Evolutionary conservation across 257 asterid genomes (phyloP).

Genomic region (Salvia rosmarinus): DNA sequence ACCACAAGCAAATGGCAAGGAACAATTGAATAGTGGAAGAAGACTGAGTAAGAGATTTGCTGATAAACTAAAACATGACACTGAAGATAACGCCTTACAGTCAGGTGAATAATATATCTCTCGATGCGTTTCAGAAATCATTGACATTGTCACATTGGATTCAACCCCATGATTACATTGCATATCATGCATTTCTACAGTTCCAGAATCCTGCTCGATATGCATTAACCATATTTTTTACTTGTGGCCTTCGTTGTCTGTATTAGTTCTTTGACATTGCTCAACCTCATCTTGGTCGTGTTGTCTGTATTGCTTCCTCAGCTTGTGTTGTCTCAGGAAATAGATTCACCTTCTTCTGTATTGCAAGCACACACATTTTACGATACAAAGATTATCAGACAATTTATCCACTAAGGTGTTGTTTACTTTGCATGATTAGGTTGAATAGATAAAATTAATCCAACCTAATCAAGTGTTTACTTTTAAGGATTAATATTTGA

Average conservation of each 20-base stretch:
- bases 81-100: constrained; percentile 23
- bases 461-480: no score
- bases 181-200: background rate
- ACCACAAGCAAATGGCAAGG: constrained; percentile 14
- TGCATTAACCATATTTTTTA: background rate
- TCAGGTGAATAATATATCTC: constrained; percentile 31
- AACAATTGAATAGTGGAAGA: constrained; percentile 20
- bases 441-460: no score
- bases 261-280: background rate
- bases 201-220: background rate
- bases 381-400: background rate
- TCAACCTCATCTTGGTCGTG: background rate
- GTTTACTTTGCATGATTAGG: no score
- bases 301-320: background rate
- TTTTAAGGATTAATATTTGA: no score
- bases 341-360: background rate
- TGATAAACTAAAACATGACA: background rate
- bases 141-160: background rate
- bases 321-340: background rate
- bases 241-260: background rate
- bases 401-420: background rate
- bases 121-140: background rate
- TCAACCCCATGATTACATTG: background rate
- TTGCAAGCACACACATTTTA: background rate
- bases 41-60: constrained; percentile 36